Evolutionary conservation across 1,139 yeast species (phyloP).

Genomic region (Maudiozyma humilis): DNA sequence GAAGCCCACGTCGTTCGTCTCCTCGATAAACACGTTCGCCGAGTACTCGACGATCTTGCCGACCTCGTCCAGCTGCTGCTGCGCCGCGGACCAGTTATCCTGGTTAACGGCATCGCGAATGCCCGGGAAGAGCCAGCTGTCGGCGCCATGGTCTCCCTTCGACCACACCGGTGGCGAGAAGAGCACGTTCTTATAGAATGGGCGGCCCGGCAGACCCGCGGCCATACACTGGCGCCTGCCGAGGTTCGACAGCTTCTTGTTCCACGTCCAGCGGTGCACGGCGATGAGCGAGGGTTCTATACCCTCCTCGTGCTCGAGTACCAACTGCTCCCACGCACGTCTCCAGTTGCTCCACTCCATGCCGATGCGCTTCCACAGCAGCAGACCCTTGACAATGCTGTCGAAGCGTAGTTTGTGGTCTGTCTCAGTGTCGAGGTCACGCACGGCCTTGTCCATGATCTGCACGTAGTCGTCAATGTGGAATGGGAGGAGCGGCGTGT

Average conservation of each 20-base stretch:
- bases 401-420: conserved; percentile 24
- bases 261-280: conserved; percentile 75
- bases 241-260: conserved; percentile 52
- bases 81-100: conserved; percentile 49
- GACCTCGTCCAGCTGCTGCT: conserved; percentile 44
- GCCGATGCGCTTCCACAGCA: conserved; percentile 35
- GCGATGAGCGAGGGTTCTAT: conserved; percentile 68
- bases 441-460: conserved; percentile 38
- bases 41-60: conserved; percentile 34
- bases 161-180: conserved; percentile 64
- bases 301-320: conserved; percentile 33
- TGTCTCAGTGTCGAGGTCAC: conserved; percentile 44
- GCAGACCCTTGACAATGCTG: conserved; percentile 26
- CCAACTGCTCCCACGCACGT: conserved; percentile 28
- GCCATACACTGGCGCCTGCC: conserved; percentile 48
- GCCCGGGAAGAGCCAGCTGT: conserved; percentile 66
- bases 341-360: conserved; percentile 34
- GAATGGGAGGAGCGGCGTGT: conserved; percentile 70
- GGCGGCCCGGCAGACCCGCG: conserved; percentile 44
- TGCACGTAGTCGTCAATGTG: conserved; percentile 45
- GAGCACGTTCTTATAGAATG: conserved; percentile 61
- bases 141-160: conserved; percentile 33
- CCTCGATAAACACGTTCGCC: conserved; percentile 28
- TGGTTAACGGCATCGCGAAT: conserved; percentile 49
- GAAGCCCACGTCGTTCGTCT: conserved; percentile 20